Base-by-base conservation (phyloP, 352 stramenopile species). In the Phytophthora citricola region DNA sequence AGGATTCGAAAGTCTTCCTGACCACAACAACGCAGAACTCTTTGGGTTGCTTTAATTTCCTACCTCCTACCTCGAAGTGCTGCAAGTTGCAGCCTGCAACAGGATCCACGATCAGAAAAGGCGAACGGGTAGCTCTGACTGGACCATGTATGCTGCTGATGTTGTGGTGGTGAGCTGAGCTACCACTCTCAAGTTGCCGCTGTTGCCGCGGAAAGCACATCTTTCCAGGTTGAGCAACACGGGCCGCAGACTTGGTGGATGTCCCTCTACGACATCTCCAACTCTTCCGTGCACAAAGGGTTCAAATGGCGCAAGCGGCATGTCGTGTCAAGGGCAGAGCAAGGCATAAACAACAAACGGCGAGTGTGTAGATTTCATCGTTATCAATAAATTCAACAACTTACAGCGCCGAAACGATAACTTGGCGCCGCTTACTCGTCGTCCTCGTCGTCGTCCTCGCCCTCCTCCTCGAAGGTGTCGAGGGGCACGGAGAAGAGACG, bases 401-500 rank as follows among this genome's bases (percentile, higher is more conserved):
- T 38, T 63, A 57, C 55, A 63, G 66, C 41, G 46, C 61, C 46
- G 15, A 27, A 26, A 52, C 48, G 17, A 63, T 40, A 47, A 54
- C 24, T 5, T 20, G 38, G 38, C 22, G 49, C 24, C 14, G 11
- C 22, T 75, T 75, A 75, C 43, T 78, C 70, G 44, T 78, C 55
- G 24, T 78, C 48, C 24, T 77, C 64, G 34, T 75, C 76, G 14
- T 89, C 63, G 64, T 86, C 62, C 82, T 94, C 71, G 27, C 94
- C 90, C 11, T 92, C 90, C 55, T 98, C 93, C 69, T 99, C 97
- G 73, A 99, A 99, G 3, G 96, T 98, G 69, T 97, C 81, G 48
- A 88, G 62, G 39, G 97, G 97, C 46, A 99, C 97, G 48, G 87
- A 88, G 85, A 99, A 99, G 55, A 99, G 87, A 49, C 93, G 90